These are phyloP conservation scores for Spizellomyces sp. DNA, from an alignment of 192 early-diverging fungal genomes.

Conservation along the genomic window DNA sequence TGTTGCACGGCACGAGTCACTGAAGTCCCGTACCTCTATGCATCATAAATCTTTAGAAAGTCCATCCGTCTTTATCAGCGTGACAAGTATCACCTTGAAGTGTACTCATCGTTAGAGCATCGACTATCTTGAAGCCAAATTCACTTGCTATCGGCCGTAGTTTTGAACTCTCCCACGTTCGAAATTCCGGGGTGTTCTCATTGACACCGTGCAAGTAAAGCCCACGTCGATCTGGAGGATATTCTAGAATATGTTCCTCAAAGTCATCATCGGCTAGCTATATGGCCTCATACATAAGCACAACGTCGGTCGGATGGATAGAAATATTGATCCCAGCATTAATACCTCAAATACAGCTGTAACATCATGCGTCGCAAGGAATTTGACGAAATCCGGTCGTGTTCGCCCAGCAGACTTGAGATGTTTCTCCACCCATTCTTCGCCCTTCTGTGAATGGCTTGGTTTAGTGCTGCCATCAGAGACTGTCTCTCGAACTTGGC, in stretches of 20 bases:
- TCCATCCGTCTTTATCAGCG: not conserved
- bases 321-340: conserved; percentile 35
- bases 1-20: conserved; percentile 63
- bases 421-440: conserved; percentile 74
- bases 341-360: conserved; percentile 78
- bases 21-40: conserved; percentile 67
- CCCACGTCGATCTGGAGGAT: conserved; percentile 73
- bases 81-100: conserved; percentile 37
- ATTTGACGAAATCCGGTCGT: conserved; percentile 68
- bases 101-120: conserved; percentile 56
- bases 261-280: conserved; percentile 91
- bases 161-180: conserved; percentile 66
- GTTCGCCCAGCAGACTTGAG: conserved; percentile 59
- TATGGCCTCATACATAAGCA: conserved; percentile 33
- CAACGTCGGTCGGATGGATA: not conserved
- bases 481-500: no score
- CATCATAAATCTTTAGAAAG: not conserved
- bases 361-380: conserved; percentile 69
- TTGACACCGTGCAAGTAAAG: conserved; percentile 94
- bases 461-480: conserved; percentile 30
- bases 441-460: conserved; percentile 65
- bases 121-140: conserved; percentile 73
- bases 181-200: conserved; percentile 70
- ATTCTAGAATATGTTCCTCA: conserved; percentile 93
- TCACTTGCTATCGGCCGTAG: conserved; percentile 65